A percentile compares a stretch with the other conserved stretches of the same genome.
Conservation (phyloP, 495 filamentous ascomycete species). For the Aspergillus coremiiformis region DNA sequence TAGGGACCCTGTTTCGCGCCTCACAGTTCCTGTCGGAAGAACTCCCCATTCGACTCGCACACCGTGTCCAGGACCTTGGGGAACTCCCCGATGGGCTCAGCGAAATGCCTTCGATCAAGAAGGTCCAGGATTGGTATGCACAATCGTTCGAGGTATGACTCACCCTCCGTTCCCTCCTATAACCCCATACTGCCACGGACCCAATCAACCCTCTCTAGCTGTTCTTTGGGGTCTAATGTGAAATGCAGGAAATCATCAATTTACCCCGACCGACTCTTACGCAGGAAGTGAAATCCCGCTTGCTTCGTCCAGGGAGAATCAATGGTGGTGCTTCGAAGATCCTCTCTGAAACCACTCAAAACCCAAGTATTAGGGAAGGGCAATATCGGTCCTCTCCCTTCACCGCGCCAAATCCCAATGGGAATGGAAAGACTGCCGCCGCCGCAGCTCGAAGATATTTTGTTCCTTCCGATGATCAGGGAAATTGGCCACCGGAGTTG, state of each 20-base stretch:
- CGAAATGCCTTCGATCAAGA: slow-evolving; percentile 95
- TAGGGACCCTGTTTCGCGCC: slow-evolving; percentile 91
- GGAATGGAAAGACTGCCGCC: slow-evolving; percentile 34
- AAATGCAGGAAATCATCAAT: slow-evolving; percentile 73
- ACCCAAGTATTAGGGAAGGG: slow-evolving; percentile 81
- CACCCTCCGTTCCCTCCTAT: not conserved
- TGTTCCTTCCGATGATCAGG: slow-evolving; percentile 78
- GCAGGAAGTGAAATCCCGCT: slow-evolving; percentile 67
- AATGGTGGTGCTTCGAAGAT: slow-evolving; percentile 54
- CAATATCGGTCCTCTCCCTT: slow-evolving; percentile 72
- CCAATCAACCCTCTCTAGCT: not conserved
- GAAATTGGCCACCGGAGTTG: slow-evolving; percentile 90
- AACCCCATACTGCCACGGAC: not conserved
- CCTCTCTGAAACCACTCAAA: slow-evolving; percentile 73
- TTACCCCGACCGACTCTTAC: slow-evolving; percentile 69
- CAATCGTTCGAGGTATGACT: slow-evolving; percentile 90
- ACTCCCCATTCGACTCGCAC: slow-evolving; percentile 91
- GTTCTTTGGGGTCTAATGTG: not conserved
- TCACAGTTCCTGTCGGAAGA: slow-evolving; percentile 98
- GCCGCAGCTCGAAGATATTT: slow-evolving; percentile 68
- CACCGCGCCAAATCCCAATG: slow-evolving; percentile 38
- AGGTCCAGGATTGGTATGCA: slow-evolving; percentile 96
- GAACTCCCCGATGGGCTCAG: slow-evolving; percentile 94
- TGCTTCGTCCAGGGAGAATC: slow-evolving; percentile 64
- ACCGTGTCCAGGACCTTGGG: slow-evolving; percentile 87